These are phyloP conservation scores for Colletotrichum phormii DNA, from an alignment of 2,329 filamentous ascomycete genomes.

Conservation along the genomic window DNA sequence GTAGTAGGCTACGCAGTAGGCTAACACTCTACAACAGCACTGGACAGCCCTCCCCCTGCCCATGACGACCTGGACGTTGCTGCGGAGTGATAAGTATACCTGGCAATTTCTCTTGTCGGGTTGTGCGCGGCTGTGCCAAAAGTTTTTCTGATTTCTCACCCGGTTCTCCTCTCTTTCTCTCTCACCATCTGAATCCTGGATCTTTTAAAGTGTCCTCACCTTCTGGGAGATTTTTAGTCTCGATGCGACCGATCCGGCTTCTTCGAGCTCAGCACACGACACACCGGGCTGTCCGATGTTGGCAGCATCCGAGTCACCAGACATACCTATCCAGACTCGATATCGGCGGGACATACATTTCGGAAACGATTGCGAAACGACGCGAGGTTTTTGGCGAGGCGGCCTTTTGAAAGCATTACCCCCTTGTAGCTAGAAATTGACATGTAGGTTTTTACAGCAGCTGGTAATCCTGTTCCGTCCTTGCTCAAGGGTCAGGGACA, in stretches of 20 bases:
- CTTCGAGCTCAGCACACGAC: conserved; percentile 14
- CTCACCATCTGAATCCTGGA: conserved; percentile 23
- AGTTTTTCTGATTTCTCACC: conserved; percentile 26
- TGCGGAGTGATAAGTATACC: conserved; percentile 71
- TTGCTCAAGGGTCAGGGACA: too few species aligned
- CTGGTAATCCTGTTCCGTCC: not conserved
- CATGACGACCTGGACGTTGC: conserved; percentile 97
- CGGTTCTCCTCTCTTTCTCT: conserved; percentile 13
- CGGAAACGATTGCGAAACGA: conserved; percentile 18
- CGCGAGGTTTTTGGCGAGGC: conserved; percentile 18
- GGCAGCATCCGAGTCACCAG: conserved; percentile 23
- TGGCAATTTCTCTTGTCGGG: conserved; percentile 34
- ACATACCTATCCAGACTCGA: conserved; percentile 7
- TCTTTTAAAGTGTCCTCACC: conserved; percentile 37
- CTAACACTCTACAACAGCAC: conserved; percentile 51
- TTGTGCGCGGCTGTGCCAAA: conserved; percentile 35
- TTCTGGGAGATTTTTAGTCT: conserved; percentile 37
- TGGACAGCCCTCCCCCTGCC: conserved; percentile 83
- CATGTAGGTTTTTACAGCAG: conserved; percentile 26
- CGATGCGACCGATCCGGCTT: conserved; percentile 34
- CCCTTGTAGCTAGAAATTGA: conserved; percentile 33
- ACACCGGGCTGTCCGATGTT: conserved; percentile 17
- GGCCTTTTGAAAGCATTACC: conserved; percentile 31
- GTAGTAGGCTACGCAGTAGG: not conserved
- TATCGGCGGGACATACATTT: conserved; percentile 9